Conservation (phyloP, 1,284 basidiomycete genomes). For the Cutaneotrichosporon curvatum region DNA sequence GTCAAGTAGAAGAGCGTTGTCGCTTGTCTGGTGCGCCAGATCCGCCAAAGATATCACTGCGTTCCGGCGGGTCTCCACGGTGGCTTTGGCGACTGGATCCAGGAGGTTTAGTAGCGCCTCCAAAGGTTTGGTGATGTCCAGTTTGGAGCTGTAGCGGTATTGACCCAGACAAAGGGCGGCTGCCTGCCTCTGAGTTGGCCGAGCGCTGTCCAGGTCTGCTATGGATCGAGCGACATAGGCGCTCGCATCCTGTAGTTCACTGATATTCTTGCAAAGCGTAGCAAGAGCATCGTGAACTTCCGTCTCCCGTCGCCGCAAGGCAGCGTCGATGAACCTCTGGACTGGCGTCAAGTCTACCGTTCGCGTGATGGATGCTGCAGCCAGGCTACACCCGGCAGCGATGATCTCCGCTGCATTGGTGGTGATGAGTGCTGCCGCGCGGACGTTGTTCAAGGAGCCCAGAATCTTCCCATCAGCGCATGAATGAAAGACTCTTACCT, state of each 20-base stretch:
- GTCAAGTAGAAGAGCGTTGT: constrained; percentile 18
- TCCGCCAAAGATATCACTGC: constrained; percentile 30
- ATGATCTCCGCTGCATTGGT: constrained; percentile 68
- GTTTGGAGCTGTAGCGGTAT: constrained; percentile 55
- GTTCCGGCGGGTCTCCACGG: constrained; percentile 42
- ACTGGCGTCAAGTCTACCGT: constrained; percentile 16
- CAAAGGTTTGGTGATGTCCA: constrained; percentile 9
- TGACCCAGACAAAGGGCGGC: constrained; percentile 67
- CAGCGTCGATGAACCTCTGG: constrained; percentile 53
- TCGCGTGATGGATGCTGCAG: constrained; percentile 58
- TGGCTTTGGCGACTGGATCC: constrained; percentile 28
- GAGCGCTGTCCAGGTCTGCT: constrained; percentile 52
- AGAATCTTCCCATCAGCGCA: constrained; percentile 26
- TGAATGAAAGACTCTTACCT: neutral
- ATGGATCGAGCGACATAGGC: constrained; percentile 55
- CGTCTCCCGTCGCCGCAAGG: constrained; percentile 60
- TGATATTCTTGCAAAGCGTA: constrained; percentile 58
- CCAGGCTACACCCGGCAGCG: constrained; percentile 64
- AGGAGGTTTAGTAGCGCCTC: constrained; percentile 25
- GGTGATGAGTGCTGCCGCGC: constrained; percentile 54
- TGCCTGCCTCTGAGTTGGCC: constrained; percentile 62
- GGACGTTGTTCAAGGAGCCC: constrained; percentile 49
- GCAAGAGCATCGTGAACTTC: constrained; percentile 69
- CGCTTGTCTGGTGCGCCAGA: constrained; percentile 15
- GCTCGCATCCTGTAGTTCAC: constrained; percentile 47